A percentile compares a stretch with the other conserved stretches of the same genome.
Conservation (phyloP, 345 rosid species). For the Corchorus olitorius region DNA sequence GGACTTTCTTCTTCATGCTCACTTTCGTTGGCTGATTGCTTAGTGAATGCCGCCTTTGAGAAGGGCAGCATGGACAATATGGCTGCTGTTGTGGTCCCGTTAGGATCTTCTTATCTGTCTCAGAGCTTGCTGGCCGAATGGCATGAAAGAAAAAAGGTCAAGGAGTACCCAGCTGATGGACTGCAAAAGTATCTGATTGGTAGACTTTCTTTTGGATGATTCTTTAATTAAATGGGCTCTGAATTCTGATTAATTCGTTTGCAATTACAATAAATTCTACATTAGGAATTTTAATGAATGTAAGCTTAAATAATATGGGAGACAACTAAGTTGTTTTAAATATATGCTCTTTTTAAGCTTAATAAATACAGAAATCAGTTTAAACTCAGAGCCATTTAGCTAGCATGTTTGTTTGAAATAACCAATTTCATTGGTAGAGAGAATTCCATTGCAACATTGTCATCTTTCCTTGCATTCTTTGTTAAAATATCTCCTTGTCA, state of each 20-base stretch:
- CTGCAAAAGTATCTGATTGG: conserved; percentile 24
- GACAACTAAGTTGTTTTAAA: conserved; percentile 16
- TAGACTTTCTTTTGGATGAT: conserved; percentile 6
- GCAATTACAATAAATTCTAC: conserved; percentile 7
- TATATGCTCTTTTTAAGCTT: background rate
- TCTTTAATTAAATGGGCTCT: conserved; percentile 14
- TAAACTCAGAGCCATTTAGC: background rate
- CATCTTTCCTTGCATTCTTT: background rate
- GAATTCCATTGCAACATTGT: background rate
- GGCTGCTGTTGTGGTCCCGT: conserved; percentile 81
- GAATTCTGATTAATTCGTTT: background rate
- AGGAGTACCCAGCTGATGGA: conserved; percentile 36
- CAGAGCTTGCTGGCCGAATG: conserved; percentile 44
- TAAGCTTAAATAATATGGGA: background rate
- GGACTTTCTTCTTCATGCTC: conserved; percentile 65
- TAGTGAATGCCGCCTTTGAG: conserved; percentile 69
- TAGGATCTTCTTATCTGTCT: conserved; percentile 48
- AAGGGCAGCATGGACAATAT: conserved; percentile 86
- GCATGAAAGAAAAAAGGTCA: conserved; percentile 35
- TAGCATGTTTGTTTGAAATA: background rate
- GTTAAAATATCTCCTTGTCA: background rate
- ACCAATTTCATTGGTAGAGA: background rate
- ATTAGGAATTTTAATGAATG: background rate
- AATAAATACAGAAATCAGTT: background rate
- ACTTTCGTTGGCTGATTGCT: conserved; percentile 76